A percentile compares a stretch with the other conserved stretches of the same genome.
Evolutionary conservation across 805 yeast species (phyloP).

Genomic region (Cephaloascus albidus): DNA sequence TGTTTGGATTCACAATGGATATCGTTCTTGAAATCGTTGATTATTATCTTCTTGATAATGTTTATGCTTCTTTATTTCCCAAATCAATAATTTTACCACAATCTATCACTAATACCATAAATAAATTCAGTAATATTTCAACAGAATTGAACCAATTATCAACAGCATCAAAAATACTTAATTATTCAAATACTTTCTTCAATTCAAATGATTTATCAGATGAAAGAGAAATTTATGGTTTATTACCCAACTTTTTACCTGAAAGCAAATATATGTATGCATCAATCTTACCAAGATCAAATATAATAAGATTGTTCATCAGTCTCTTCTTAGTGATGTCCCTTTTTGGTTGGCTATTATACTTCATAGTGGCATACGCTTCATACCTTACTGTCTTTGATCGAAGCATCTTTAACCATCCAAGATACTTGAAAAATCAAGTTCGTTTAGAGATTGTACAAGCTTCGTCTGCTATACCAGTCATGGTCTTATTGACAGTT

Average conservation of each 20-base stretch:
- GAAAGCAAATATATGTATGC: conserved; percentile 46
- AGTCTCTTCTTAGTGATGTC: conserved; percentile 63
- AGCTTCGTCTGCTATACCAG: conserved; percentile 77
- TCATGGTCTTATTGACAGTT: conserved; percentile 76
- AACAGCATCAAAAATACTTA: conserved; percentile 4
- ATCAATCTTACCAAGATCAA: conserved; percentile 69
- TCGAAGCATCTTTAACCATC: conserved; percentile 86
- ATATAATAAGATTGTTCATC: conserved; percentile 59
- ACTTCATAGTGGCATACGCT: conserved; percentile 65
- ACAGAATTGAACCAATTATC: conserved; percentile 2
- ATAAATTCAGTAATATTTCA: conserved; percentile 2
- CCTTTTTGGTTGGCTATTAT: conserved; percentile 80
- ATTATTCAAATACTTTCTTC: neutral
- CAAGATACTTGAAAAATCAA: conserved; percentile 91
- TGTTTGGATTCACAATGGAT: conserved; percentile 53
- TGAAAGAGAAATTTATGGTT: conserved; percentile 46
- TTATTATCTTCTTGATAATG: conserved; percentile 60
- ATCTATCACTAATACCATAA: conserved; percentile 1
- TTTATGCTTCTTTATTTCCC: conserved; percentile 66
- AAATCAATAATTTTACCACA: conserved; percentile 27
- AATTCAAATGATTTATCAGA: conserved; percentile 2
- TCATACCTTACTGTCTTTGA: conserved; percentile 78
- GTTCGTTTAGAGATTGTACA: conserved; percentile 73
- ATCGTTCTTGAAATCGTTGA: conserved; percentile 77
- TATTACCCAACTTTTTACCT: conserved; percentile 49